phyloP scores from a whole-genome alignment of 345 rosid species.

The Gossypium anomalum region DNA sequence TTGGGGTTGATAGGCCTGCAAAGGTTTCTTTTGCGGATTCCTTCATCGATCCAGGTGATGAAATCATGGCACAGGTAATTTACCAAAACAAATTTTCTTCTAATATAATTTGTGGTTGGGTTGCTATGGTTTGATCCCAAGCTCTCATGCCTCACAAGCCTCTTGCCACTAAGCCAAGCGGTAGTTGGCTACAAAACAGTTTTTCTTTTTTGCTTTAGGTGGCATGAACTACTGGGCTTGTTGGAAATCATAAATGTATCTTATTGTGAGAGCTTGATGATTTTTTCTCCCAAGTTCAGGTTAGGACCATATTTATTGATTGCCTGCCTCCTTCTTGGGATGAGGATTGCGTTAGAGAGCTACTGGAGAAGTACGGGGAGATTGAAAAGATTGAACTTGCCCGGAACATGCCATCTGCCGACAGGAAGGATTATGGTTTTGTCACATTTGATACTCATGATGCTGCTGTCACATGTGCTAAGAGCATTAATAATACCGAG shows the following conservation, averaged over 20 bases:
- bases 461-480: conserved; percentile 85
- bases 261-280: not conserved
- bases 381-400: conserved; percentile 96
- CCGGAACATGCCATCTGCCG: conserved; percentile 95
- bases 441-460: conserved; percentile 92
- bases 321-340: conserved; percentile 92
- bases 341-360: conserved; percentile 74
- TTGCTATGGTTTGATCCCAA: not conserved
- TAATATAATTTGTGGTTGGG: not conserved
- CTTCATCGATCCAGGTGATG: conserved; percentile 91
- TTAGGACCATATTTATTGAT: conserved; percentile 86
- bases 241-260: not conserved
- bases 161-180: not conserved
- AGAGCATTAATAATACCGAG: conserved; percentile 85
- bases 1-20: conserved; percentile 96
- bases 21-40: conserved; percentile 98
- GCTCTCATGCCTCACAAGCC: not conserved
- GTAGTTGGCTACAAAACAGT: not conserved
- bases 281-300: conserved; percentile 43
- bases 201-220: not conserved
- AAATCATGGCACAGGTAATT: conserved; percentile 95
- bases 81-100: conserved; percentile 6
- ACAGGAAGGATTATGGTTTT: conserved; percentile 96
- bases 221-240: not conserved
- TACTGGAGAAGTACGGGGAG: conserved; percentile 68